Conservation (phyloP, 2,329 filamentous ascomycete genomes). For the Acrocalymma vagum region DNA sequence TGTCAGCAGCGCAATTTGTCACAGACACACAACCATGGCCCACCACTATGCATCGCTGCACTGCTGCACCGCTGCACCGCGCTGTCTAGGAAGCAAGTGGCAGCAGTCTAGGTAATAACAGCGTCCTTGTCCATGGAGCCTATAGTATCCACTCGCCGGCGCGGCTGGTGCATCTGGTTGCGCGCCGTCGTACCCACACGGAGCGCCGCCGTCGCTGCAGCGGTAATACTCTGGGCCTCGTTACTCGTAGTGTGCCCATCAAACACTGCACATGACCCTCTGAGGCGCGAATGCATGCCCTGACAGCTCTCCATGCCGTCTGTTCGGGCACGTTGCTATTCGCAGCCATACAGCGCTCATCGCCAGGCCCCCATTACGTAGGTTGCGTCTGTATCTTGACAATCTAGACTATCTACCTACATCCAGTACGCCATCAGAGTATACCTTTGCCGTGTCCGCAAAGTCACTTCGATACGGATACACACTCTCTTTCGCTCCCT, state of each 20-base stretch:
- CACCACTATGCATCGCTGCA: too few relatives aligned
- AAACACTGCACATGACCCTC: slow-evolving; percentile 46
- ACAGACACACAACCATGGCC: neutral
- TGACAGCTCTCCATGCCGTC: slow-evolving; percentile 28
- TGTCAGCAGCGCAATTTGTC: slow-evolving; percentile 6
- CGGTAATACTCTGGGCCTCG: slow-evolving; percentile 19
- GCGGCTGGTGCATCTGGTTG: neutral
- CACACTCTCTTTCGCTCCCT: too few relatives aligned
- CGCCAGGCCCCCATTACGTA: slow-evolving; percentile 30
- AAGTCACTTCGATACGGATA: too few relatives aligned
- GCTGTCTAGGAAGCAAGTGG: too few relatives aligned
- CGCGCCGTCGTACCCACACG: slow-evolving; percentile 31
- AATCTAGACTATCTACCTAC: slow-evolving; percentile 8
- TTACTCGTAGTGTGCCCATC: too few relatives aligned
- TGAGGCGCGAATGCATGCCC: slow-evolving; percentile 27
- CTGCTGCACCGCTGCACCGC: neutral
- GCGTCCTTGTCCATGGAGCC: too few relatives aligned
- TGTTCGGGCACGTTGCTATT: slow-evolving; percentile 13
- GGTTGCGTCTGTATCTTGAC: slow-evolving; percentile 8
- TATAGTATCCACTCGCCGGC: neutral
- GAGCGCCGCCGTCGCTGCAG: slow-evolving; percentile 26
- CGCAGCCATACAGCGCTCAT: slow-evolving; percentile 31
- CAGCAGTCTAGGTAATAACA: neutral
- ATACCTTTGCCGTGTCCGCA: too few relatives aligned
- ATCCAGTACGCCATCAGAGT: slow-evolving; percentile 1